These are phyloP conservation scores for Rhododendron ferrugineum DNA, from an alignment of 148 eudicot genomes.

Conservation along the genomic window DNA sequence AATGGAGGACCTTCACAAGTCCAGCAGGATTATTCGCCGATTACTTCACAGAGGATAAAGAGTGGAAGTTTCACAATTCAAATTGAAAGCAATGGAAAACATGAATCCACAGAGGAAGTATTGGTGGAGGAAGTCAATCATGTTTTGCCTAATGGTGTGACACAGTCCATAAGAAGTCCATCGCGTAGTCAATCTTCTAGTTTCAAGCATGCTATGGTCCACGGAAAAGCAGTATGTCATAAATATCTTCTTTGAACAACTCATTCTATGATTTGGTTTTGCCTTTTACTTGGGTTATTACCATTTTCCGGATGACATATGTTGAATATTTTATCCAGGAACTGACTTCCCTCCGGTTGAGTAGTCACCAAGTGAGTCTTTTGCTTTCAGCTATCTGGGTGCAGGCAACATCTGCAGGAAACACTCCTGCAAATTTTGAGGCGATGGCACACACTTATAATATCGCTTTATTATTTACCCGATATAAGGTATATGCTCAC, in stretches of 20 bases:
- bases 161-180: constrained; percentile 21
- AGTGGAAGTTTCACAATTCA: constrained; percentile 35
- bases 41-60: constrained; percentile 14
- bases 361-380: constrained; percentile 84
- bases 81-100: constrained; percentile 32
- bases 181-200: constrained; percentile 36
- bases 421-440: constrained; percentile 68
- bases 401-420: constrained; percentile 62
- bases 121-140: constrained; percentile 24
- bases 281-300: not conserved
- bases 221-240: constrained; percentile 47
- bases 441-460: constrained; percentile 80
- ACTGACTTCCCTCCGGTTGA: constrained; percentile 57
- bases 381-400: constrained; percentile 87
- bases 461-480: constrained; percentile 57
- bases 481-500: constrained; percentile 51
- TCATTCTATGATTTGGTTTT: not conserved
- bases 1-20: constrained; percentile 22
- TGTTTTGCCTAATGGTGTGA: constrained; percentile 20
- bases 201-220: constrained; percentile 50
- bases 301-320: not conserved
- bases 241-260: not conserved
- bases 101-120: constrained; percentile 12
- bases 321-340: constrained; percentile 37
- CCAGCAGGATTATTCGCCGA: constrained; percentile 14